Evolutionary conservation across 495 filamentous ascomycete genomes (phyloP).

Genomic region (Penicillium verhagenii): DNA sequence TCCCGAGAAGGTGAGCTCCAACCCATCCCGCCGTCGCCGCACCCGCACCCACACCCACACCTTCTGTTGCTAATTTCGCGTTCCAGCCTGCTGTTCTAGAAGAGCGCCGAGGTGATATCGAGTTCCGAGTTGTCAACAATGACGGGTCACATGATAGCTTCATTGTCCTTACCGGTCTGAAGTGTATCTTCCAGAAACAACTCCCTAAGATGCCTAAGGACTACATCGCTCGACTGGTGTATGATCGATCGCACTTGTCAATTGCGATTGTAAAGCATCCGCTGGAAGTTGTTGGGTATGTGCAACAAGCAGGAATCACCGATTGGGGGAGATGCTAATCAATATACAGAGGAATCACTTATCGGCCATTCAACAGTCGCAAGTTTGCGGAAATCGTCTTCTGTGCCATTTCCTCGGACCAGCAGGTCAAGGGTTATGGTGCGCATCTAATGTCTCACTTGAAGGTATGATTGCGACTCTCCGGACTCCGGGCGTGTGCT

Average conservation of each 20-base stretch:
- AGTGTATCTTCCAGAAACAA: constrained; percentile 98
- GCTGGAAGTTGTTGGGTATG: constrained; percentile 81
- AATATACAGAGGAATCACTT: constrained; percentile 79
- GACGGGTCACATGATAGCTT: constrained; percentile 83
- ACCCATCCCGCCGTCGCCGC: constrained; percentile 1
- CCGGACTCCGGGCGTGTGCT: not conserved
- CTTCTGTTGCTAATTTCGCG: not conserved
- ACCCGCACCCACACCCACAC: not conserved
- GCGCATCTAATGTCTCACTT: constrained; percentile 97
- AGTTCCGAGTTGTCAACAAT: constrained; percentile 98
- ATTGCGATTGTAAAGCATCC: constrained; percentile 98
- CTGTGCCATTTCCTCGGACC: constrained; percentile 95
- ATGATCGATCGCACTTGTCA: constrained; percentile 92
- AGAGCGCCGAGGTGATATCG: constrained; percentile 92
- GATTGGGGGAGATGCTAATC: constrained; percentile 15
- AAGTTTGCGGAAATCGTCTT: constrained; percentile 98
- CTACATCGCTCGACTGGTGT: constrained; percentile 95
- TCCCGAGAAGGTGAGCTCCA: constrained; percentile 69
- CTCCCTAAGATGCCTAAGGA: constrained; percentile 99
- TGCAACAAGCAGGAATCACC: not conserved
- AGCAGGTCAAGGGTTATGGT: constrained; percentile 98
- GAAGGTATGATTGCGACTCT: constrained; percentile 50
- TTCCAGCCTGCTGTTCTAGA: constrained; percentile 81
- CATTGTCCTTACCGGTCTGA: constrained; percentile 92
- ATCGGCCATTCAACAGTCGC: constrained; percentile 89